These are phyloP conservation scores for Thermothelomyces thermophilus DNA, from an alignment of 2,329 filamentous ascomycete species.

Conservation along the genomic window DNA sequence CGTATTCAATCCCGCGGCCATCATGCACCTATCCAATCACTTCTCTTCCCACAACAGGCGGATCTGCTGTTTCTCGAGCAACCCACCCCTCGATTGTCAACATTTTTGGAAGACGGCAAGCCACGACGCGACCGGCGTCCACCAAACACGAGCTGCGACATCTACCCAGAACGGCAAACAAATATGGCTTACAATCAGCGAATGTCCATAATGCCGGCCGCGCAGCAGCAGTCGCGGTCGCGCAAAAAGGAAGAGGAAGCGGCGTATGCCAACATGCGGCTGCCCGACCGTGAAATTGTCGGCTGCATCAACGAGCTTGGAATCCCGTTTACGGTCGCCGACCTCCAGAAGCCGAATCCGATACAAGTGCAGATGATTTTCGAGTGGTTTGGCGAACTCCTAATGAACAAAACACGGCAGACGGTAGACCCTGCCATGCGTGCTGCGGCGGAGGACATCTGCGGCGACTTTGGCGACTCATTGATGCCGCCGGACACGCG, in stretches of 20 bases:
- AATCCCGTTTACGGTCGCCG: conserved; percentile 76
- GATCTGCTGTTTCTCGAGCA: conserved; percentile 10
- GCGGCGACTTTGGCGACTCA: conserved; percentile 75
- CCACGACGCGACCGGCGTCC: conserved; percentile 5
- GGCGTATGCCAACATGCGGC: conserved; percentile 53
- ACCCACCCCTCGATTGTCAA: conserved; percentile 10
- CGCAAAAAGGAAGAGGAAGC: conserved; percentile 56
- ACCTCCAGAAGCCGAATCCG: conserved; percentile 89
- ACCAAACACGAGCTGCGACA: neutral
- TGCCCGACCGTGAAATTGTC: conserved; percentile 73
- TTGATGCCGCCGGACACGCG: conserved; percentile 75
- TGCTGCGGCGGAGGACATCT: conserved; percentile 81
- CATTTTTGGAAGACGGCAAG: neutral
- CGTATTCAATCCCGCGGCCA: too few relatives aligned
- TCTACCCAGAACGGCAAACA: conserved; percentile 15
- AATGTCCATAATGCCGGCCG: conserved; percentile 53
- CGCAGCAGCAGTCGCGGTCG: conserved; percentile 45
- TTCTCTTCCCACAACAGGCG: neutral
- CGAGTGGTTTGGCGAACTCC: conserved; percentile 91
- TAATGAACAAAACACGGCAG: conserved; percentile 89
- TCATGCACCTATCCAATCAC: conserved; percentile 5
- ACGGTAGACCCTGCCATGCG: conserved; percentile 93
- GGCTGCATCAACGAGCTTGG: conserved; percentile 97
- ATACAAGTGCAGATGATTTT: conserved; percentile 95
- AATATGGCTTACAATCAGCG: conserved; percentile 56